A percentile compares a stretch with the other conserved stretches of the same genome.
Evolutionary conservation across 208 protist genomes (phyloP).

Genomic region (Balamuthia mandrillaris): DNA sequence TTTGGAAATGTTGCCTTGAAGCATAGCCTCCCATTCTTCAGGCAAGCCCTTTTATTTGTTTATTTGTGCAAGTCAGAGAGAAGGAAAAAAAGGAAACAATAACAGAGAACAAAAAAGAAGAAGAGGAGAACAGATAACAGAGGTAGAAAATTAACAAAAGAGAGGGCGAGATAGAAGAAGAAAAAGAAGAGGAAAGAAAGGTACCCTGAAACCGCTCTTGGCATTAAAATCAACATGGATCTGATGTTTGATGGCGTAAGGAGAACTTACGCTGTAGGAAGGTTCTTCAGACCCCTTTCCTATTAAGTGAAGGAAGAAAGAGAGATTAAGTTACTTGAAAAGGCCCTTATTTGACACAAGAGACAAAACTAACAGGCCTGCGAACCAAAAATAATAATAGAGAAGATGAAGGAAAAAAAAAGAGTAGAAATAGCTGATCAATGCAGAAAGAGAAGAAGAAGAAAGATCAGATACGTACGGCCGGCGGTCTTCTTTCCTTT

Average conservation of each 20-base stretch:
- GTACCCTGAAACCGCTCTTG: slow-evolving; percentile 9
- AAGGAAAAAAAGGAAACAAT: background rate
- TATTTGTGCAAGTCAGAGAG: background rate
- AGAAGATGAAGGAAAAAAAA: too few relatives aligned
- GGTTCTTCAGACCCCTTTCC: background rate
- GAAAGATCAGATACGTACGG: too few relatives aligned
- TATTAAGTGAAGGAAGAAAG: too few relatives aligned
- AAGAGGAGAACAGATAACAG: background rate
- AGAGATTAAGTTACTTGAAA: too few relatives aligned
- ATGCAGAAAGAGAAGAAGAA: too few relatives aligned
- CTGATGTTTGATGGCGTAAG: slow-evolving; percentile 8
- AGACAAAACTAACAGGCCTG: too few relatives aligned
- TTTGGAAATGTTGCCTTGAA: slow-evolving; percentile 51
- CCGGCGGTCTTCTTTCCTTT: too few relatives aligned
- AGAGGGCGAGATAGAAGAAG: background rate
- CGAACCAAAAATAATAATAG: too few relatives aligned
- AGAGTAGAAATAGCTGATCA: too few relatives aligned
- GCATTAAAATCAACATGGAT: slow-evolving; percentile 40
- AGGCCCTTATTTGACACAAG: too few relatives aligned
- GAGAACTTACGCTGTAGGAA: background rate
- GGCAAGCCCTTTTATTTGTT: slow-evolving; percentile 47
- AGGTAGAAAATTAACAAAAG: background rate
- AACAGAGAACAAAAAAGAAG: background rate
- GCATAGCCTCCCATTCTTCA: slow-evolving; percentile 56
- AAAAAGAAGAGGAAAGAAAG: background rate